Evolutionary conservation across 306 rosid genomes (phyloP).

Genomic region (Vicia faba): DNA sequence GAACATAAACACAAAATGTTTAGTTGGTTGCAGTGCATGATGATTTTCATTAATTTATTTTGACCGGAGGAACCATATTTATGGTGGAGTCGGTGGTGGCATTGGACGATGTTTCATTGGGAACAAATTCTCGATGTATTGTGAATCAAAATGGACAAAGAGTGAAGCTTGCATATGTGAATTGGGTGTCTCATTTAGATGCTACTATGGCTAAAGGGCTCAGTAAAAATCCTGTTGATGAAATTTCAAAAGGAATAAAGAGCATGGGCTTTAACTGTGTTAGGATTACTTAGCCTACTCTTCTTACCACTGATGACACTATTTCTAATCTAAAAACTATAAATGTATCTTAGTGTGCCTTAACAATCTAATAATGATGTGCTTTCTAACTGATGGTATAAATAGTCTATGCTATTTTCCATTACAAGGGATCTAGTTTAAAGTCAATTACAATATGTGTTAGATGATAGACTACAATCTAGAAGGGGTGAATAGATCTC

Average conservation of each 20-base stretch:
- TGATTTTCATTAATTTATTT: neutral
- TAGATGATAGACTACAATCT: too few species aligned
- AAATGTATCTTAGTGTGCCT: too few species aligned
- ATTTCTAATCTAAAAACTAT: conserved; percentile 68
- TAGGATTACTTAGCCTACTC: conserved; percentile 84
- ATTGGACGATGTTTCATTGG: conserved; percentile 48
- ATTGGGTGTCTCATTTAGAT: conserved; percentile 87
- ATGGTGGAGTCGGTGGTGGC: neutral
- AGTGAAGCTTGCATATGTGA: conserved; percentile 82
- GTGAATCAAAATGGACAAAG: conserved; percentile 60
- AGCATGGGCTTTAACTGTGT: conserved; percentile 91
- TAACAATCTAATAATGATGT: too few species aligned
- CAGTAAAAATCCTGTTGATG: conserved; percentile 69
- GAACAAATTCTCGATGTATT: conserved; percentile 76
- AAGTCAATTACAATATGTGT: too few species aligned
- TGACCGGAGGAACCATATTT: neutral
- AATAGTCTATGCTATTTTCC: too few species aligned
- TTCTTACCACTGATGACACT: conserved; percentile 59
- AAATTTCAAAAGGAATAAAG: conserved; percentile 49
- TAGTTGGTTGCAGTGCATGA: neutral
- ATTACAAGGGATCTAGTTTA: too few species aligned
- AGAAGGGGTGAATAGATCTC: too few species aligned
- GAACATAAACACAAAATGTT: conserved; percentile 11
- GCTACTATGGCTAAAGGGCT: conserved; percentile 81
- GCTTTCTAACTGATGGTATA: too few species aligned